Evolutionary conservation across 805 yeast species (phyloP), one percentile per base, ranked within the genome.

Genomic region (Blastobotrys muscicola): DNA sequence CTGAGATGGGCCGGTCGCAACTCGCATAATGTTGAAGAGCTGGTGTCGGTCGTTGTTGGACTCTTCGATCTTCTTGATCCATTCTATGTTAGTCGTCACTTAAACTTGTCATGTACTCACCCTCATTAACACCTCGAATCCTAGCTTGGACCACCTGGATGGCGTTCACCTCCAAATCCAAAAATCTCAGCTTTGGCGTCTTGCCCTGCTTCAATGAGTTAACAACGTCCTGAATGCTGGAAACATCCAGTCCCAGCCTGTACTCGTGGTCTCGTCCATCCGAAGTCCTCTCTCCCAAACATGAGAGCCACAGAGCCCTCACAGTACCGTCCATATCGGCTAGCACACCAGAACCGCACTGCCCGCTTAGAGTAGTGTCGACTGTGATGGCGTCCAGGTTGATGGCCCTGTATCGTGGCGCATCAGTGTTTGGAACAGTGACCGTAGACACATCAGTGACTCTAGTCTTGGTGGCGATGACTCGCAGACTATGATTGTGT

Each of bases 401-500:
- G 2, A 89, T 80, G 4, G 87, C 95, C 57, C 94, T 75, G 62
- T 84, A 87, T 47, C 92, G 75, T 20, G 96, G 96, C 8, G 82
- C 67, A 32, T 71, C 67, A 1, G 78, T 67, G 50, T 78, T 76
- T 14, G 82, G 71, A 13, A 87, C 72, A 57, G 78, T 81, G 38
- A 82, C 68, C 3, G 90, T 76, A 0, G 86, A 72, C 40, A 87
- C 75, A 50, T 84, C 92, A 30, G 89, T 77, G 12, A 87, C 82
- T 31, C 73, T 74, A 0, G 94, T 85, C 44, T 80, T 82, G 23
- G 87, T 78, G 2, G 85, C 72, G 4, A 84, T 80, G 13, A 83
- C 67, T 51, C 94, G 72, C 56, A 76, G 70, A 49, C 76, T 77
- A 52, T 73, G 75, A 50, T 85, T 85, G 62, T 78, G 82, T 7